Conservation (phyloP, 148 eudicot genomes). For the Chenopodium berlandieri region DNA sequence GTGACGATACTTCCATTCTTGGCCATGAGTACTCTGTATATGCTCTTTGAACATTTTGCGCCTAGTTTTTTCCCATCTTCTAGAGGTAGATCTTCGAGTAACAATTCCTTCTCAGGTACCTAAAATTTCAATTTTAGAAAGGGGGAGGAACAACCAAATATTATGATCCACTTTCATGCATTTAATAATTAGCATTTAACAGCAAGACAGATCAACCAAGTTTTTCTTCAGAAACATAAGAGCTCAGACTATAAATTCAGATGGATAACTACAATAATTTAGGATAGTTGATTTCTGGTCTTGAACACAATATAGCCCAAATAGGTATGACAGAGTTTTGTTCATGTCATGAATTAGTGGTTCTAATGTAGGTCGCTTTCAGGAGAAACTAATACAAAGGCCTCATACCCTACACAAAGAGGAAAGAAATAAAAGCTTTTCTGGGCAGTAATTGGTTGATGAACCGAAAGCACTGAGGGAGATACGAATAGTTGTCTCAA, state of each 20-base stretch:
- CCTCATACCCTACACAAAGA: background rate
- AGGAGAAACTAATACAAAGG: background rate
- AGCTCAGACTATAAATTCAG: background rate
- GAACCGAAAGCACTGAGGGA: too few relatives aligned
- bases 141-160: background rate
- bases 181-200: background rate
- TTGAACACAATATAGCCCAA: background rate
- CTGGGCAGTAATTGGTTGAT: too few relatives aligned
- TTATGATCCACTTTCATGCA: background rate
- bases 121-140: constrained; percentile 14
- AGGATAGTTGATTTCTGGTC: background rate
- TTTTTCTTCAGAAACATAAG: background rate
- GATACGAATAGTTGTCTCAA: too few relatives aligned
- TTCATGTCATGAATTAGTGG: background rate
- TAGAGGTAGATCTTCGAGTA: constrained; percentile 64
- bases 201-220: background rate
- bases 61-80: constrained; percentile 70
- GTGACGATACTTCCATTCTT: constrained; percentile 59
- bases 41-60: constrained; percentile 87
- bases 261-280: background rate
- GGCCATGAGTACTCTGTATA: constrained; percentile 86
- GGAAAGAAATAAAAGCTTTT: too few relatives aligned
- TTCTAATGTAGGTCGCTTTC: background rate
- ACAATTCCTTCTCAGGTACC: constrained; percentile 87
- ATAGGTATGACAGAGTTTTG: background rate